Conservation (phyloP, 1,139 yeast species). For the Arxiozyma slooffiae region DNA sequence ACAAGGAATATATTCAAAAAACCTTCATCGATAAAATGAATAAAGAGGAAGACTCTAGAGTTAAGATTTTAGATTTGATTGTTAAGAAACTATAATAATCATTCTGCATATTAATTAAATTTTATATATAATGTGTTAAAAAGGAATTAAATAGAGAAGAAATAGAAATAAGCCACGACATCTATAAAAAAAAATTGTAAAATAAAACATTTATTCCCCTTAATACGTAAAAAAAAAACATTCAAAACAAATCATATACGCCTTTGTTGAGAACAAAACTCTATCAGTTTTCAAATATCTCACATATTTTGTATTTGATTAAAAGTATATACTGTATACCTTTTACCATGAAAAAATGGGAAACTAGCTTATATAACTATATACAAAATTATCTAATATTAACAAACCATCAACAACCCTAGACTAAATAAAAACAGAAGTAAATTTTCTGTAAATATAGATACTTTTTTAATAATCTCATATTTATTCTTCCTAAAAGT, state of each 20-base stretch:
- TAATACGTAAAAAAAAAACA: too few species aligned
- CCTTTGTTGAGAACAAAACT: too few species aligned
- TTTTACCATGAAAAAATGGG: not conserved
- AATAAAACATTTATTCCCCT: not conserved
- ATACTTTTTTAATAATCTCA: too few species aligned
- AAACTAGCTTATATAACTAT: not conserved
- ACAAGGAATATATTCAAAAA: conserved; percentile 36
- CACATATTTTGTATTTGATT: not conserved
- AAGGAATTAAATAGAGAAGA: not conserved
- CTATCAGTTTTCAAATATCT: too few species aligned
- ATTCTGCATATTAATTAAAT: not conserved
- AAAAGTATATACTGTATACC: too few species aligned
- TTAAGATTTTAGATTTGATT: conserved; percentile 30
- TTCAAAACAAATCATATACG: too few species aligned
- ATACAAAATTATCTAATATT: too few species aligned
- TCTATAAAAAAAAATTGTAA: not conserved
- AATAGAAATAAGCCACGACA: not conserved
- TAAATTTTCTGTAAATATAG: too few species aligned
- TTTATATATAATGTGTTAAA: too few species aligned
- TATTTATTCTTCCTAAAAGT: not conserved
- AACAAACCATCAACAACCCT: not conserved
- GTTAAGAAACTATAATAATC: conserved; percentile 26
- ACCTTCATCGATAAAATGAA: conserved; percentile 24
- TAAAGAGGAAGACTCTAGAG: conserved; percentile 26
- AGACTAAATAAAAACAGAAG: too few species aligned